These are phyloP conservation scores for Ogataea pilisensis DNA, from an alignment of 805 yeast species.

Conservation along the genomic window DNA sequence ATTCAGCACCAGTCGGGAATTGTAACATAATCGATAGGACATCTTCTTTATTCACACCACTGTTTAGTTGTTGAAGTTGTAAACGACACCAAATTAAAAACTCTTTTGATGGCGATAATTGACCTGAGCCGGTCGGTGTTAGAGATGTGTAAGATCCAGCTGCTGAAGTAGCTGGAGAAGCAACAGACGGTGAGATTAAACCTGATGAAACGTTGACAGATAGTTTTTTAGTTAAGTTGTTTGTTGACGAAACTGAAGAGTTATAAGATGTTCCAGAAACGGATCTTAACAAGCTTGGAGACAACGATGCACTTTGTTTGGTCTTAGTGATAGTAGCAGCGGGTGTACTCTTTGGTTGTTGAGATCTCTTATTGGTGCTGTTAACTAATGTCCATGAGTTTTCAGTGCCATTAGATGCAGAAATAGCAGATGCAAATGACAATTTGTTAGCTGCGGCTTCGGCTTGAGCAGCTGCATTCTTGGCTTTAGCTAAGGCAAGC, in stretches of 20 bases:
- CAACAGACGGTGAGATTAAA: constrained; percentile 34
- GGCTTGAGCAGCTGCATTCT: constrained; percentile 18
- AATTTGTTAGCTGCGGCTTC: constrained; percentile 5
- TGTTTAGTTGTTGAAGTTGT: constrained; percentile 61
- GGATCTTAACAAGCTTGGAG: constrained; percentile 35
- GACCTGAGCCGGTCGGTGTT: constrained; percentile 4
- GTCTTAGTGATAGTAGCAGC: constrained; percentile 7
- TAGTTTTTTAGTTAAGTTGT: too few relatives aligned
- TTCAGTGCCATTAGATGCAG: constrained; percentile 15
- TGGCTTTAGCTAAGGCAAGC: constrained; percentile 28
- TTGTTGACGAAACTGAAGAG: too few relatives aligned
- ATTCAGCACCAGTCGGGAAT: constrained; percentile 71
- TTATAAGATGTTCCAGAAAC: constrained; percentile 29
- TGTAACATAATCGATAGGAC: constrained; percentile 75
- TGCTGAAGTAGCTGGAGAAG: constrained; percentile 33
- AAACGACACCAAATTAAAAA: constrained; percentile 70
- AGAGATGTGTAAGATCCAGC: background rate
- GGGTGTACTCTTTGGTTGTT: constrained; percentile 23
- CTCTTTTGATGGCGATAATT: constrained; percentile 49
- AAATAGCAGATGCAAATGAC: constrained; percentile 24
- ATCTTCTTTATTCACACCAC: constrained; percentile 73
- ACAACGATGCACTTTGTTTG: constrained; percentile 19
- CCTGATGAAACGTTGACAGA: constrained; percentile 7
- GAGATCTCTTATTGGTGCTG: constrained; percentile 32
- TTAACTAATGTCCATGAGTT: constrained; percentile 35